Evolutionary conservation across 805 yeast genomes (phyloP), one percentile per base, ranked within the genome.

Genomic region (Millerago galiae): DNA sequence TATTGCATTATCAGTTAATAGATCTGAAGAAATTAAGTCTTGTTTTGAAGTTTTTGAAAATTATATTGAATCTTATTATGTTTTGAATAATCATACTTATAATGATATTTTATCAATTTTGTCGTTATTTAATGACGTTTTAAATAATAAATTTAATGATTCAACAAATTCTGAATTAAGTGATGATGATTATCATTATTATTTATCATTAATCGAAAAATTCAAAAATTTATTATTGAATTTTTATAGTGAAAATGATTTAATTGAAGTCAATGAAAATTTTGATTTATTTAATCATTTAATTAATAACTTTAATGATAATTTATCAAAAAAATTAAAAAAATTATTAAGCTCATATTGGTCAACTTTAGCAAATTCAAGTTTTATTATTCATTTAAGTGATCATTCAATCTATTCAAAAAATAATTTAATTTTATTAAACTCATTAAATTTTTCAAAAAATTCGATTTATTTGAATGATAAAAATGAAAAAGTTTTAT

Each of bases 11-110:
- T 43, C 48, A 13, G 42, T 41, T 16, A 38, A 52, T 6, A 49
- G 52, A 21, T 17, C 29, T 0, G 50, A 54, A 1, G 62, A 62
- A 35, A 44, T 55, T 4, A 53, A 52, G 10, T 59, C 67, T 5
- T 50, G 65, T 12, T 70, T 71, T 46, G 62, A 60, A 21, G 74
- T 74, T 15, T 70, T 65, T 42, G 43, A 63, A 4, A 66, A 66
- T 37, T 75, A 74, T 46, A 54, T 62, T 8, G 56, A 67, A 26
- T 67, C 65, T 29, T 60, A 62, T 40, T 62, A 54, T 27, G 51
- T 63, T 13, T 62, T 70, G 35, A 58, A 70, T 40, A 50, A 52
- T 3, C 63, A 59, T 13, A 49, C 52, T 8, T 64, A 64, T 42
- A 42, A 47, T 10, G 79, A 75, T 50, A 48, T 70, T 2, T 28